phyloP scores from a whole-genome alignment of 2,329 filamentous ascomycete genomes.

The Fusarium setosum region DNA sequence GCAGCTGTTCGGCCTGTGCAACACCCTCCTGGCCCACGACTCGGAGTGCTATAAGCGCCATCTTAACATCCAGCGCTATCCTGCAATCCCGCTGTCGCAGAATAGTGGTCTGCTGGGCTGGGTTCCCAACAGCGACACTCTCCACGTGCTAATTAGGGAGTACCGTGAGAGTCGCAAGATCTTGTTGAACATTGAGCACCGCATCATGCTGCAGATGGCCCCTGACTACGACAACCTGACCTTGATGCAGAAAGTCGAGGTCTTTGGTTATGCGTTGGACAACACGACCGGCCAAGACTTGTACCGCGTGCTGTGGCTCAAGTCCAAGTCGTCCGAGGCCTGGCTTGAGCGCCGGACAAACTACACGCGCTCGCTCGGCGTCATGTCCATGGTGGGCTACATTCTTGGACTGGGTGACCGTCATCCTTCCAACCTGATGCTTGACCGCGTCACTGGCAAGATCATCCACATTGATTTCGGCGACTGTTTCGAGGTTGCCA shows the following conservation, averaged over 20 bases:
- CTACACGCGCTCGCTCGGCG: slow-evolving; percentile 94
- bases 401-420: slow-evolving; percentile 96
- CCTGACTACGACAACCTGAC: slow-evolving; percentile 99
- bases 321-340: slow-evolving; percentile 97
- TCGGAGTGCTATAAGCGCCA: slow-evolving; percentile 97
- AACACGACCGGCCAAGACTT: slow-evolving; percentile 99
- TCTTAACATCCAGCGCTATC: slow-evolving; percentile 94
- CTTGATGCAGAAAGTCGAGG: slow-evolving; percentile 99
- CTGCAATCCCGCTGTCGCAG: slow-evolving; percentile 96
- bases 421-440: slow-evolving; percentile 97
- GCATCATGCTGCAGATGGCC: slow-evolving; percentile 99
- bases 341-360: slow-evolving; percentile 99
- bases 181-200: slow-evolving; percentile 97
- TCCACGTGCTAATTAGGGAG: slow-evolving; percentile 96
- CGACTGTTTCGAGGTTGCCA: slow-evolving; percentile 99
- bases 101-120: slow-evolving; percentile 95
- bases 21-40: slow-evolving; percentile 93
- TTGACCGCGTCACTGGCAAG: slow-evolving; percentile 95
- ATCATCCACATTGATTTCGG: slow-evolving; percentile 99
- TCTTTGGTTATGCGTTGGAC: slow-evolving; percentile 98
- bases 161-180: slow-evolving; percentile 98
- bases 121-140: slow-evolving; percentile 97
- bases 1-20: slow-evolving; percentile 98
- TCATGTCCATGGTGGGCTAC: slow-evolving; percentile 99
- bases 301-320: slow-evolving; percentile 97